Base-by-base conservation (phyloP, 768 basidiomycete genomes). In the Imleria badia region DNA sequence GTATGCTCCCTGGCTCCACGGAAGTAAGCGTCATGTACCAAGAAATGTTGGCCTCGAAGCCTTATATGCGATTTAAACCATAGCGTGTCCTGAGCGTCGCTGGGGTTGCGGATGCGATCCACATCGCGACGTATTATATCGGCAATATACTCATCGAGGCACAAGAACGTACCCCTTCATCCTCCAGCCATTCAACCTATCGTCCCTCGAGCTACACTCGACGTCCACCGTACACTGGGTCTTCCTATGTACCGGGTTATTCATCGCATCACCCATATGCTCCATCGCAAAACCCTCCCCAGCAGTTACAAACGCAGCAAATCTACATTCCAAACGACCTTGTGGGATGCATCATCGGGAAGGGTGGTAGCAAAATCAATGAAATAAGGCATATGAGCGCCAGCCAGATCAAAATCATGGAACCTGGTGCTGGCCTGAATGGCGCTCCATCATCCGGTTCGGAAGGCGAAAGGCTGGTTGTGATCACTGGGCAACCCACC, bases 81-180 rank as follows among this genome's bases (percentile, higher is more conserved):
- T 69, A 98, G 95, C 92, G 97, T 53, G 94, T 99, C 23, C 81
- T 99, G 48, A 97, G 94, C 62, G 96, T 98, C 35, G 94, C 96
- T 22, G 97, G 97, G 35, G 97, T 99, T 47, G 97, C 97, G 20
- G 97, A 99, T 70, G 97, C 97, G 30, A 94, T 99, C 54, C 97
- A 99, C 72, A 99, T 99, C 59, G 97, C 97, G 38, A 98, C 96
- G 5, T 99, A 98, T 75, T 98, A 99, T 72, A 95, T 99, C 58
- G 97, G 97, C 51, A 98, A 94, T 60, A 97, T 98, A 65, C 85
- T 99, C 51, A 89, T 96, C 61, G 94, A 97, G 70, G 88, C 93
- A 7, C 87, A 92, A 67, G 90, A 92, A 58, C 86, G 88, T 55
- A 83, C 83, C 81, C 90, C n/a, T n/a, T n/a, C 90, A 5, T 78